Base-by-base conservation (phyloP, 345 rosid genomes). In the Sisymbrium altissimum region DNA sequence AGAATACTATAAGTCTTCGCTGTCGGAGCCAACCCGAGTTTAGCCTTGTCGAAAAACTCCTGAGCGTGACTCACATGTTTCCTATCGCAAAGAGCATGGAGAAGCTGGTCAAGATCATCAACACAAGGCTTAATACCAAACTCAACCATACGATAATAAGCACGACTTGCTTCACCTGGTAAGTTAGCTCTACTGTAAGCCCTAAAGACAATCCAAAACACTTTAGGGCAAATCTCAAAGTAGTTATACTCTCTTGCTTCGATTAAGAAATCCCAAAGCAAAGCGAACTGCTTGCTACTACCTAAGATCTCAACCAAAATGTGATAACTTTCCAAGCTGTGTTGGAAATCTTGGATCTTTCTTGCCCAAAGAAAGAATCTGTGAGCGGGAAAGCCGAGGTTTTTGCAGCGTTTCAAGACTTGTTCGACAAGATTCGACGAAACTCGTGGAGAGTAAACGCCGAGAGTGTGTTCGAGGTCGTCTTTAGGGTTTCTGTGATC, bases 281-380 rank as follows among this genome's bases (percentile, higher is more conserved):
- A 43, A 59, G 97, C 87, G 15, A 89, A 91, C 57, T 87, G 92
- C 41, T 73, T 83, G 76, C 87, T 80, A 44, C 87, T 67, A 35
- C 93, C 93, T 19, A 91, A 59, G n/a, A 88, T 68, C 60, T 89
- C 93, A 7, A 91, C 86, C 83, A 94, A 78, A 83, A 88, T 84
- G 75, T 78, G 86, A 60, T 83, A 79, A 80, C 92, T 91, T 27
- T 78, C 81, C 6, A 32, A 60, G 55, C 87, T 91, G 66, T 81
- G 97, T 68, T 78, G 71, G 33, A 93, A 88, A 46, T 85, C 83
- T 17, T 89, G 89, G 58, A 83, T 68, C 32, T 64, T 67, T 62
- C 86, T 80, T n/a, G 98, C 91, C 98, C 96, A 93, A 0, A 93
- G 86, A 49, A 93, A 93, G 86, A 93, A 89, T 32, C 96, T 83